Conservation (phyloP, 371 early-diverging fungal genomes). For the Enteropsectra breve region DNA sequence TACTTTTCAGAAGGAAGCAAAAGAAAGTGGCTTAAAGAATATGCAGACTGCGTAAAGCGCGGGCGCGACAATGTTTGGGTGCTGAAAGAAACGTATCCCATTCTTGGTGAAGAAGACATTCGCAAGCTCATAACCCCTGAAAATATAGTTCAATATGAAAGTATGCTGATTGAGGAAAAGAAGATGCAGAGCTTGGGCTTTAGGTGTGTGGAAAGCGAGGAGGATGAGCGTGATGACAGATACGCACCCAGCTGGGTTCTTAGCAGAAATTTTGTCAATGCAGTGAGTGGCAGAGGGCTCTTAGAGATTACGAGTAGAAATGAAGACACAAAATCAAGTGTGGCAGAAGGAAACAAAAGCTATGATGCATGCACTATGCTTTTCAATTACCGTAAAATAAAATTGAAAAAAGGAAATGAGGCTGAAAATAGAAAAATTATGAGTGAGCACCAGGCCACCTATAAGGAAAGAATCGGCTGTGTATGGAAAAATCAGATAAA, state of each 20-base stretch:
- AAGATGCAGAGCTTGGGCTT: conserved; percentile 83
- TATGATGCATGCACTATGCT: not conserved
- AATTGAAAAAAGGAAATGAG: conserved; percentile 77
- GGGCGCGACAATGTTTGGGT: conserved; percentile 83
- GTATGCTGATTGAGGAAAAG: conserved; percentile 85
- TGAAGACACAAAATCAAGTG: conserved; percentile 65
- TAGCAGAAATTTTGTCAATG: conserved; percentile 77
- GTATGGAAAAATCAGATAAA: conserved; percentile 81
- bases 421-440: conserved; percentile 66
- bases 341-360: conserved; percentile 69
- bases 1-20: conserved; percentile 60
- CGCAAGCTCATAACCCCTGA: conserved; percentile 90
- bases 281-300: conserved; percentile 62
- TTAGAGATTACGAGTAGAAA: conserved; percentile 36
- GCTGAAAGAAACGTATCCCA: conserved; percentile 67
- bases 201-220: conserved; percentile 62
- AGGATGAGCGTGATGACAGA: conserved; percentile 71
- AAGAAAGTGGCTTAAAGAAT: conserved; percentile 69
- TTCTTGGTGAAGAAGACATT: conserved; percentile 82
- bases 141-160: conserved; percentile 85
- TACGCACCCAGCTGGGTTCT: conserved; percentile 88
- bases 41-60: conserved; percentile 77
- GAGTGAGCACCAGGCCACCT: conserved; percentile 82
- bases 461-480: conserved; percentile 70
- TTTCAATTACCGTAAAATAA: conserved; percentile 86